Evolutionary conservation across 106 monocot genomes (phyloP), one percentile per base, ranked within the genome.

Genomic region (Gastrodia elata): DNA sequence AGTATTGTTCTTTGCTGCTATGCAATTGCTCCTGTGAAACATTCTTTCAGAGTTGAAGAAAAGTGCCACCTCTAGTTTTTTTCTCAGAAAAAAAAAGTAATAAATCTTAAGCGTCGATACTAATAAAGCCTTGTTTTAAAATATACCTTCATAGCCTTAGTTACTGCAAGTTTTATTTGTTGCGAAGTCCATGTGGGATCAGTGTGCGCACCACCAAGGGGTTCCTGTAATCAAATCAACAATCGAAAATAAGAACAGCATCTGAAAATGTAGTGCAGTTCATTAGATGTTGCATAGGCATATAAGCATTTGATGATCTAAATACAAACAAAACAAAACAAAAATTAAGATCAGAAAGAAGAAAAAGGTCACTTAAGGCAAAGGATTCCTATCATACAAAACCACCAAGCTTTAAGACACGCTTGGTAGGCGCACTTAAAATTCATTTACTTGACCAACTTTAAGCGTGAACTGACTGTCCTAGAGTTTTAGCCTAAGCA

Each of bases 101-200:
- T 46, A 46, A 52, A n/a, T 52, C 20, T n/a, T 52, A 52, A 3
- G n/a, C 52, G 6, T 52, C 52, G 16, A 28, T 30, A 28, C 30
- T 14, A 61, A 26, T 34, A 67, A 67, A 37, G 18, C 27, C 37
- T 34, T 32, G 32, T 39, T 22, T 39, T 34, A 72, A 75, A 38
- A 71, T 39, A 33, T 75, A 94, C 93, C 88, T 84, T 77, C 81
- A 91, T 83, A 35, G 84, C 81, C 40, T 83, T 83, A 38, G 70
- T 79, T 1, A 94, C 78, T 55, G 73, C 81, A 65, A 84, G 24
- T 71, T 94, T 94, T 68, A 94, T 86, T 73, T 87, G 91, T 78
- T 94, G 86, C 25, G 91, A 91, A 37, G 94, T 88, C 88, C 88
- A 88, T 70, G 84, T 41, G 74, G 91, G 88, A 72, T 94, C 94